phyloP scores from a whole-genome alignment of 1,284 basidiomycete genomes.

The Grifola frondosa region DNA sequence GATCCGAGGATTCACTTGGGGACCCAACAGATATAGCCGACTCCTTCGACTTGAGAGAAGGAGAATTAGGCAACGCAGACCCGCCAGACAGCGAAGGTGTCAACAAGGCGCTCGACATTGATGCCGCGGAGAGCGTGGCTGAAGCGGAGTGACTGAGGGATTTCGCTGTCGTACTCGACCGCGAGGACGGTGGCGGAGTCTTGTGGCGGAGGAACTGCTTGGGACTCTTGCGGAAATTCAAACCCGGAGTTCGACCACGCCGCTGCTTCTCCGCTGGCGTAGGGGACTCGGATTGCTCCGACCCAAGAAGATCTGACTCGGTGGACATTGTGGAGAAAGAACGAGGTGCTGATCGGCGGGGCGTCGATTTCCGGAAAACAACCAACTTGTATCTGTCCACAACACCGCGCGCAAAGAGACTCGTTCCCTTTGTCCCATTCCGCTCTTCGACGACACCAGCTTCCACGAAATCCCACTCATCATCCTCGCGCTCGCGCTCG shows the following conservation, averaged over 20 bases:
- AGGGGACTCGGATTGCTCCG: slow-evolving; percentile 38
- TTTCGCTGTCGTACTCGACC: slow-evolving; percentile 46
- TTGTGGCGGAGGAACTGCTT: slow-evolving; percentile 69
- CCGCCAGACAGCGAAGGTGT: slow-evolving; percentile 58
- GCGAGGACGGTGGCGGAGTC: slow-evolving; percentile 59
- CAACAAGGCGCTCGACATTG: slow-evolving; percentile 48
- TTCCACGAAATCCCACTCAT: slow-evolving; percentile 88
- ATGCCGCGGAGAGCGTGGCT: slow-evolving; percentile 44
- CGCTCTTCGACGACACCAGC: slow-evolving; percentile 70
- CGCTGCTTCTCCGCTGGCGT: slow-evolving; percentile 57
- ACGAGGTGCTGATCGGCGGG: slow-evolving; percentile 41
- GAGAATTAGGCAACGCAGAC: slow-evolving; percentile 45
- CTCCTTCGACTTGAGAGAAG: slow-evolving; percentile 77
- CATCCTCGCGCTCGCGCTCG: slow-evolving; percentile 67
- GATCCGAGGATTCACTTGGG: slow-evolving; percentile 68
- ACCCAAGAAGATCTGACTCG: slow-evolving; percentile 42
- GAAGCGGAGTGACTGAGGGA: slow-evolving; percentile 46
- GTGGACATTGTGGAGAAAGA: slow-evolving; percentile 60
- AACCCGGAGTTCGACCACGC: slow-evolving; percentile 61
- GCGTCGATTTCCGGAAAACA: slow-evolving; percentile 80
- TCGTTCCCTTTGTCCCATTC: slow-evolving; percentile 73
- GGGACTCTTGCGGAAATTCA: slow-evolving; percentile 72
- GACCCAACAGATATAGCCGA: slow-evolving; percentile 69
- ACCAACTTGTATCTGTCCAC: slow-evolving; percentile 78
- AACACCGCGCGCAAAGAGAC: slow-evolving; percentile 79